Base-by-base conservation (phyloP, 345 rosid species). In the Citrus australasica region DNA sequence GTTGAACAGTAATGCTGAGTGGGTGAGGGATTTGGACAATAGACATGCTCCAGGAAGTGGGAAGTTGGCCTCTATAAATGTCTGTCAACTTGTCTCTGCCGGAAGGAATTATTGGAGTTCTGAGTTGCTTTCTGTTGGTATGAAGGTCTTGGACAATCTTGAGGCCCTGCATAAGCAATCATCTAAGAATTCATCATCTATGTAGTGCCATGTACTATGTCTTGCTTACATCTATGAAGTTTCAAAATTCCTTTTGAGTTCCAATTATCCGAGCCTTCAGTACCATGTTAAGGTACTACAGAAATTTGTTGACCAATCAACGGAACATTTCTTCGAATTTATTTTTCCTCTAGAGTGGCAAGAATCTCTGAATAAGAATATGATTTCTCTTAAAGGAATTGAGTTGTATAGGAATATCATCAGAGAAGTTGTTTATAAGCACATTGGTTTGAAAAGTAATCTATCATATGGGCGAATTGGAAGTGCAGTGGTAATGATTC, bases 391-490 rank as follows among this genome's bases (percentile, higher is more conserved):
- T 30, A 80, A 88, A 75, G 79, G 76, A 78, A 84, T 75, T 22
- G 82, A 81, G 73, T 40, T 63, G 16, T 79, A 63, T 30, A 72
- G 69, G 58, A 61, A 70, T 51, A 28, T 84, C 27, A 74, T 84
- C 33, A 78, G 71, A 62, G 86, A 83, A 35, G 40, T 74, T 69
- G 77, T 66, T 21, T 53, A 65, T 24, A 62, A 79, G 38, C n/a
- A 16, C 62, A 69, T 24, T 37, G 53, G 70, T 69, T 64, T 30
- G 24, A 68, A 48, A 19, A 32, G 53, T 9, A 38, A n/a, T 1
- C 58, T 85, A 35, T 82, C 90, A 5, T 82, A 85, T 82, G 84
- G 87, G 48, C 77, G 78, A 56, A 74, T 80, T 60, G 93, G 93
- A 55, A 68, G 46, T 38, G 35, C 85, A 48, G 78, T 75, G 19